Evolutionary conservation across 164 flowering plant genomes (phyloP), one percentile per base, ranked within the genome.

Genomic region (Sextonia rubra): DNA sequence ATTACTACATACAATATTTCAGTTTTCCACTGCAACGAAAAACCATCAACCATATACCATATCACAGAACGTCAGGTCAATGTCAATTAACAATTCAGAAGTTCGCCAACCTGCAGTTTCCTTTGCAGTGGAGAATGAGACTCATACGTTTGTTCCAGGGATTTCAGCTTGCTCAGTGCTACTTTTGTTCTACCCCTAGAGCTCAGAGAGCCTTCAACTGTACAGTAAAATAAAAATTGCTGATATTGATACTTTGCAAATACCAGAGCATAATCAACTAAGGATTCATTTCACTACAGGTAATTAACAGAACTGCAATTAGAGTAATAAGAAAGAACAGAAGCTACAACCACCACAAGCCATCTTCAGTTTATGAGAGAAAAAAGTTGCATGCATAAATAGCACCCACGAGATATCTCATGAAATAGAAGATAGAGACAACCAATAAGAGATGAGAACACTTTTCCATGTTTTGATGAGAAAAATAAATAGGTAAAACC

Each of bases 151-250:
- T 66, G 69, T 17, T 56, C 80, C 69, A 27, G 44, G 37, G 81
- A 73, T 52, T 73, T 82, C 47, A 71, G 24, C 75, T 77, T 82
- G 78, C 79, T 72, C 11, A 37, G 66, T 29, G 73, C 68, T 4
- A 55, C 70, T 67, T 71, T 82, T 67, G 48, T 80, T 73, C 73
- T 82, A 78, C 66, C 78, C 73, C 75, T 86, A n/a, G 87, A 92
- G 78, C 96, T 86, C 71, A 90, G 65, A 60, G 89, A 86, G 63
- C 96, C 96, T 82, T 89, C 91, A 74, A 86, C 98, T 91, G 63
- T 64, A 55, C 72, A 73, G 24, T 4, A 27, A 23, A 62, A 44
- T 7, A 58, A 20, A 9, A 32, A 18, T 9, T 52, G 3, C 58
- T 12, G 4, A 4, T 52, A 15, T 4, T 15, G 58, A 15, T 52